Evolutionary conservation across 2,329 filamentous ascomycete species (phyloP).

Genomic region (Aspergillus sp.): DNA sequence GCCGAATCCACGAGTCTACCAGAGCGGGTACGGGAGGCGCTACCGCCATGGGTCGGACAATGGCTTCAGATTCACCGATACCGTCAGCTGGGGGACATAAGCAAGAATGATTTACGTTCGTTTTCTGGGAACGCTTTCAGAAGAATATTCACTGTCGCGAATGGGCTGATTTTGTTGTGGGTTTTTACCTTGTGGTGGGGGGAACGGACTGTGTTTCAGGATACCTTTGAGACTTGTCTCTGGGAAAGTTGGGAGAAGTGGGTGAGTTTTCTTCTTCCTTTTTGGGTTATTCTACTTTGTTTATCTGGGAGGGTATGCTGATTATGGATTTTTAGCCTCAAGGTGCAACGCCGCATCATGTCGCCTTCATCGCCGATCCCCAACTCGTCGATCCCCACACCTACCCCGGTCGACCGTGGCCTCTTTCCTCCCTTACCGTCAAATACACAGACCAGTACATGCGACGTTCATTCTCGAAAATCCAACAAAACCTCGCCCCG

Average conservation of each 20-base stretch:
- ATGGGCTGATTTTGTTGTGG: conserved; percentile 70
- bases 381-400: conserved; percentile 91
- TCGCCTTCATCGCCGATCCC: conserved; percentile 82
- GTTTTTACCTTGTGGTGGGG: conserved; percentile 74
- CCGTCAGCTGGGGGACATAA: no score
- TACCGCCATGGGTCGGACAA: conserved; percentile 18
- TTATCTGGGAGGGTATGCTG: background rate
- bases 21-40: conserved; percentile 9
- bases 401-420: conserved; percentile 80
- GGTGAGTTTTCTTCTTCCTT: conserved; percentile 50
- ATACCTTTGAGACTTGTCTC: conserved; percentile 64
- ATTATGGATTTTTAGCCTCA: conserved; percentile 54
- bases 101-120: no score
- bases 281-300: background rate
- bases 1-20: conserved; percentile 8
- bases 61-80: conserved; percentile 8
- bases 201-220: conserved; percentile 72
- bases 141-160: conserved; percentile 46
- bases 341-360: conserved; percentile 73
- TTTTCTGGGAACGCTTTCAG: conserved; percentile 1
- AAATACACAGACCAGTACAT: conserved; percentile 87
- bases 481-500: conserved; percentile 72
- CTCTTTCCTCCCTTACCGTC: conserved; percentile 61
- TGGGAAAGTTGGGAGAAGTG: conserved; percentile 92
- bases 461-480: conserved; percentile 70